Evolutionary conservation across 2,329 filamentous ascomycete species (phyloP).

Genomic region (Chrysoporthe austroafricana): DNA sequence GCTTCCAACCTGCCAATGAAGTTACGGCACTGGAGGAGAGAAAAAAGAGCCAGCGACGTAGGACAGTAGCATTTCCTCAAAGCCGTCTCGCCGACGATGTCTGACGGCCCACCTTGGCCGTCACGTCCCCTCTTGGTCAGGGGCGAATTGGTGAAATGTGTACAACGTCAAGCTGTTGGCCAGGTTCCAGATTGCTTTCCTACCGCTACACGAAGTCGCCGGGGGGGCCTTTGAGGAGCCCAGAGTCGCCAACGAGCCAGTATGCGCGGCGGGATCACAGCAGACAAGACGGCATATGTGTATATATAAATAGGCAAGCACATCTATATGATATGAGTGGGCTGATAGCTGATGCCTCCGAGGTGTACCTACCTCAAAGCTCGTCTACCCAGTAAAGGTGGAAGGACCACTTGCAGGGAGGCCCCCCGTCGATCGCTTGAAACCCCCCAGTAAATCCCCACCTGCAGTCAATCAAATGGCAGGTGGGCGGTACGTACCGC

Average conservation of each 20-base stretch:
- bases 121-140: neutral
- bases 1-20: neutral
- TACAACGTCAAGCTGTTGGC: conserved; percentile 3
- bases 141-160: neutral
- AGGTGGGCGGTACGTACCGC: conserved; percentile 4
- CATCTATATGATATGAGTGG: neutral
- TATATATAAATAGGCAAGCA: neutral
- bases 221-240: neutral
- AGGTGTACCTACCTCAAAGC: too few relatives aligned
- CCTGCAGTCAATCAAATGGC: neutral
- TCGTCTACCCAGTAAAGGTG: neutral
- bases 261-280: neutral
- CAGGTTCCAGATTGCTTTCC: conserved; percentile 11
- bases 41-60: neutral
- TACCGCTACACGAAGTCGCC: neutral
- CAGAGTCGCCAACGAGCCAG: neutral
- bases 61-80: neutral
- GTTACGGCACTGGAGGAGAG: neutral
- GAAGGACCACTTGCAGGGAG: neutral
- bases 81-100: neutral
- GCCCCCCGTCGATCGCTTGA: neutral
- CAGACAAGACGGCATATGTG: neutral
- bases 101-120: neutral
- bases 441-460: neutral
- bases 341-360: neutral